Base-by-base conservation (phyloP, 345 rosid genomes). In the Salix viminalis region DNA sequence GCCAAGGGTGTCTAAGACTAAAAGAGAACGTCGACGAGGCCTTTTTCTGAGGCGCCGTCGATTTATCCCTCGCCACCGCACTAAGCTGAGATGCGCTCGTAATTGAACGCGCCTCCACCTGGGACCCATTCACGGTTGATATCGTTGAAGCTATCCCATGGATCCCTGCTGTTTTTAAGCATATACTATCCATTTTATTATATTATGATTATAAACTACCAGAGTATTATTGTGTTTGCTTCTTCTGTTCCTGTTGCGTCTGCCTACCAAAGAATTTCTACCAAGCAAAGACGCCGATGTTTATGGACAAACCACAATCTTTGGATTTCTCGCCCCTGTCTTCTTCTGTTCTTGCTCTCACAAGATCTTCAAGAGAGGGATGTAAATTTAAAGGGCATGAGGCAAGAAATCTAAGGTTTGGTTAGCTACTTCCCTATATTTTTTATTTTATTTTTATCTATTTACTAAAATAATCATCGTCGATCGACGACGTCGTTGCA, bases 1-100 rank as follows among this genome's bases (percentile, higher is more conserved):
- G 87, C 60, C 91, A 74, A 36, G 90, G 91, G 80, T 83, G 75
- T 72, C 80, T 82, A 61, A 90, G 89, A 1, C 80, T 82, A 56
- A 91, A 90, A 1, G 95, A 85, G 80, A 89, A 85, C 80, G 85
- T 78, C 6, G 80, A 85, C 14, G 79, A 85, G 48, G 87, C 76
- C 73, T 83, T 58, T 67, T 78, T 88, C 77, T 84, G 84, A 6
- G 80, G 84, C 44, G 89, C 32, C 64, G 84, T 79, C 32, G 89
- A 66, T 79, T 84, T 86, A 44, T 88, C 92, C 56, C 89, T 78
- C 24, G 84, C 86, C 62, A 84, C 79, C 14, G 90, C 78, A 65
- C 89, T 85, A 44, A 89, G 82, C 71, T 84, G 84, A 34, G 87
- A n/a, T 36, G 86, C 82, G 71, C 69, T 80, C 52, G 52, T 46